Base-by-base conservation (phyloP, 371 early-diverging fungal genomes). In the Coemansia linderi region DNA sequence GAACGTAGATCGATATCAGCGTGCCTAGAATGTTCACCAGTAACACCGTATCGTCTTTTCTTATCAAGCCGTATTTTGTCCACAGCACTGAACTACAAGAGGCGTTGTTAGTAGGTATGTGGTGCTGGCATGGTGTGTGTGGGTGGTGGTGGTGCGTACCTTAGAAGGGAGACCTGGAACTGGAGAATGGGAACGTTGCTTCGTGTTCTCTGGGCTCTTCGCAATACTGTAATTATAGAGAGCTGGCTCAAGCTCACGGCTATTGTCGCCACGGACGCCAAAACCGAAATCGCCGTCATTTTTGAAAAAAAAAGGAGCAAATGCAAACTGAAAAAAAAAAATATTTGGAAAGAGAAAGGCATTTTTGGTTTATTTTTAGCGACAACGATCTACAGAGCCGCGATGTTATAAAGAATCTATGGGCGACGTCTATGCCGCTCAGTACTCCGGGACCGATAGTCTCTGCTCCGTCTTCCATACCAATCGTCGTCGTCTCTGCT, bases 21-120 rank as follows among this genome's bases (percentile, higher is more conserved):
- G 46, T 40, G 6, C 76, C 76, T 2, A 71, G 15, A 0, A 8
- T 13, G 41, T 75, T 75, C 0, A 75, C 72, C 3, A 65, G 6
- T 10, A 31, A 10, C 1, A 75, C 41, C 2, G 72, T 58, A 0
- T 33, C 24, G 63, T 75, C 76, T 31, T 36, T 19, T 3, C 61
- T 64, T 4, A 75, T 43, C 29, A 72, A 43, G 27, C 76, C 76
- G 65, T 75, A 75, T 27, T 75, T 75, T 38, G 65, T 39, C 76
- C 76, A 75, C 13, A 75, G 59, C 15, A 75, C 48, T 6, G 68
- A 72, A 56, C 68, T 59, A 64, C 3, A 50, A 50, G 19, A 19
- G 3, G 33, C 2, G 33, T 33, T 41, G 17, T 41, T 41, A 46
- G 46, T n/a, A 46, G 19, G 40, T 10, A 39, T 39, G 40, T 3